Base-by-base conservation (phyloP, 2,329 filamentous ascomycete genomes). In the Arachnomyces sp. region DNA sequence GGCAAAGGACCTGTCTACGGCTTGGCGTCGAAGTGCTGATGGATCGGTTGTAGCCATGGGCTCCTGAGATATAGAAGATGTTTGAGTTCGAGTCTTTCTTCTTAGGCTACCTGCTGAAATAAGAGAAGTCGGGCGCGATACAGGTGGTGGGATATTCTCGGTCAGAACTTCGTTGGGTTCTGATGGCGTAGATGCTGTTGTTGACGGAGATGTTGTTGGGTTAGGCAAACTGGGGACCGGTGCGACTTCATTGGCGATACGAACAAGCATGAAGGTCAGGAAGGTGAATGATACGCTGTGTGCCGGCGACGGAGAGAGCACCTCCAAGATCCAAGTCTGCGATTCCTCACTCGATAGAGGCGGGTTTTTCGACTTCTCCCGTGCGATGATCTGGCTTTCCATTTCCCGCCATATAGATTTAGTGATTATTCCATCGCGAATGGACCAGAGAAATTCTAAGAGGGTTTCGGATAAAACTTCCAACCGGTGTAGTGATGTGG, bases 241-340 rank as follows among this genome's bases (percentile, higher is more conserved):
- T 2, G 64, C 65, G 5, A 80, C 61, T 52, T 82, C 78, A 28
- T 68, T 67, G 18, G 72, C 64, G 29, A 83, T 70, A 8, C 73
- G 71, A 15, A 72, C 71, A 8, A 95, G 71, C 63, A 88, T 89
- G 7, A 85, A 80, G 0, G 83, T 86, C 12, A 95, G 67, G 48
- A 95, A 88, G 2, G 94, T 84, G 54, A 95, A 94, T 0, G 84
- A 84, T 40, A 95, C 89, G 56, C 87, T 92, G 63, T 94, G 84
- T 36, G 82, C 82, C 0, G 87, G 84, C 0, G 78, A 74, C 2
- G 75, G 69, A 0, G 82, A 75, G 2, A 95, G 72, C 2, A 82
- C 74, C 49, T 95, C 89, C 4, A 95, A 75, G 2, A 92, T 65
- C 57, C 68, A 71, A 30, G 71, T 71, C 45, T 77, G 73, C 33